phyloP scores from a whole-genome alignment of 1,284 basidiomycete genomes.

The Moesziomyces sp. region DNA sequence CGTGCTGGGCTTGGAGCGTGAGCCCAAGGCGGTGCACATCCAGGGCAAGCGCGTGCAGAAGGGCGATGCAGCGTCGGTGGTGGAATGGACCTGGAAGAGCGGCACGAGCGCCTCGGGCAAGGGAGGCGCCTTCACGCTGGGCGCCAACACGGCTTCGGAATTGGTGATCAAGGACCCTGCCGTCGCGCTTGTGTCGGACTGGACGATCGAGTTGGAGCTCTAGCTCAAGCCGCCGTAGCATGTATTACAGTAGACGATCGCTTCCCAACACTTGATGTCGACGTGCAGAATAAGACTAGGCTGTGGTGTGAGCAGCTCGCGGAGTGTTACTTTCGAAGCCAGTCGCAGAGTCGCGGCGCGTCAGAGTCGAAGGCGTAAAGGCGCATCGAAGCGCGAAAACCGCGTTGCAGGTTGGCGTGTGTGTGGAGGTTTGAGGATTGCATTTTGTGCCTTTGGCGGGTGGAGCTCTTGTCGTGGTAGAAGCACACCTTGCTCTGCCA shows the following conservation, averaged over 20 bases:
- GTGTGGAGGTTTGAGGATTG: neutral
- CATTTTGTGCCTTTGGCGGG: too few relatives aligned
- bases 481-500: neutral
- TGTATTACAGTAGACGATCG: neutral
- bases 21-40: constrained; percentile 37
- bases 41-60: constrained; percentile 25
- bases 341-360: too few relatives aligned
- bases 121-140: constrained; percentile 14
- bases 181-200: constrained; percentile 52
- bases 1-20: constrained; percentile 57
- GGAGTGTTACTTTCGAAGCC: too few relatives aligned
- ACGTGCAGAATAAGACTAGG: too few relatives aligned
- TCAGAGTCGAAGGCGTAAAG: too few relatives aligned
- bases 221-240: neutral
- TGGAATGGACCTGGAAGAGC: constrained; percentile 53
- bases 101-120: constrained; percentile 35
- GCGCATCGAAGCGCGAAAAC: neutral
- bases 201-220: constrained; percentile 52
- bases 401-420: neutral
- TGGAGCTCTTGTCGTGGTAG: too few relatives aligned
- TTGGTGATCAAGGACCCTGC: constrained; percentile 61
- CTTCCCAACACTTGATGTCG: too few relatives aligned
- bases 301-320: too few relatives aligned
- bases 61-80: neutral
- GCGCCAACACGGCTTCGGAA: constrained; percentile 41